These are phyloP conservation scores for Maudiozyma humilis DNA, from an alignment of 1,139 yeast genomes.

Conservation along the genomic window DNA sequence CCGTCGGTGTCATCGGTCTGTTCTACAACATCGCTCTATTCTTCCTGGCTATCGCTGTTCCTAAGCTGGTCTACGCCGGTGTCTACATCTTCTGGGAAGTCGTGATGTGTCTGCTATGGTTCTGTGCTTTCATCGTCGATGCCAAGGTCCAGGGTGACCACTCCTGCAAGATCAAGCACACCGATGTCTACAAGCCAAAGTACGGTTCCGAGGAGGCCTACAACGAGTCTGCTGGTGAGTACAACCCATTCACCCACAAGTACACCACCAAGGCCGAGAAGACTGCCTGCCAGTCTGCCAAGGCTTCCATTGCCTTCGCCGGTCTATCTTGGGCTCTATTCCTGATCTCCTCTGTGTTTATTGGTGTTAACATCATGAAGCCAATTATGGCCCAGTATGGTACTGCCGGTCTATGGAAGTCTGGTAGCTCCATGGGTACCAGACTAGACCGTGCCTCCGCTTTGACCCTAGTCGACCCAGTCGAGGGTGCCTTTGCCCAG, in stretches of 20 bases:
- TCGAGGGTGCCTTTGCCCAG: conserved; percentile 5
- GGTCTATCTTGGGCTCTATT: conserved; percentile 29
- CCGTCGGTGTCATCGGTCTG: conserved; percentile 21
- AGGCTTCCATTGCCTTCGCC: conserved; percentile 33
- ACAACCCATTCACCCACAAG: conserved; percentile 17
- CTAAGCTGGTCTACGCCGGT: conserved; percentile 17
- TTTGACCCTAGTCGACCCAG: conserved; percentile 11
- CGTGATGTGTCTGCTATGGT: conserved; percentile 20
- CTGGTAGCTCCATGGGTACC: conserved; percentile 14
- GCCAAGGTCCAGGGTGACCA: conserved; percentile 22
- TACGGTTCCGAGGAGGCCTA: conserved; percentile 14
- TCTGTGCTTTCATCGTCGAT: conserved; percentile 23
- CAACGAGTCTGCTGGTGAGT: conserved; percentile 12
- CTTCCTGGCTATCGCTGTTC: conserved; percentile 10
- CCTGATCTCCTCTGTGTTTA: conserved; percentile 18
- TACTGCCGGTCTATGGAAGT: conserved; percentile 17
- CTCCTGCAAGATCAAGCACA: conserved; percentile 13
- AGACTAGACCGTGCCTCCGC: conserved; percentile 15
- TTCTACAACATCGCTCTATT: conserved; percentile 16
- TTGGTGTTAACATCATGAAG: conserved; percentile 27
- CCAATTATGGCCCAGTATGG: conserved; percentile 20
- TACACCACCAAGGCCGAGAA: conserved; percentile 13
- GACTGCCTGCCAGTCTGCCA: conserved; percentile 26
- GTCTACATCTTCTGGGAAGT: conserved; percentile 16
- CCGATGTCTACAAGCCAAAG: conserved; percentile 11